phyloP scores from a whole-genome alignment of 139 green algal species.

The Chloropicon primus region DNA sequence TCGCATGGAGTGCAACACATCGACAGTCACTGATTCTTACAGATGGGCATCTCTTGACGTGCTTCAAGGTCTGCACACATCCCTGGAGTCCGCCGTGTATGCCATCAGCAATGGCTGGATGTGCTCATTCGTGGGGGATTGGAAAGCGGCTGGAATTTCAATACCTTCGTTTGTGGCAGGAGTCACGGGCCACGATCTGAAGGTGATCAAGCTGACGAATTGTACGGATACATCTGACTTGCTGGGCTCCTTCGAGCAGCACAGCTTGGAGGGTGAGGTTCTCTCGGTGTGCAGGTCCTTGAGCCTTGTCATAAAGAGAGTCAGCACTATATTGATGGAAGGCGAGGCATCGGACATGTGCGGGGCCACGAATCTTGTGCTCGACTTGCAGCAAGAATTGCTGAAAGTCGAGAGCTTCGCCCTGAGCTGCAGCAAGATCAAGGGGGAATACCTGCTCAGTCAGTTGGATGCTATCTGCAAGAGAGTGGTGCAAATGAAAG shows the following conservation, averaged over 20 bases:
- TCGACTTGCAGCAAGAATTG: background rate
- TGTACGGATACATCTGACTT: constrained; percentile 89
- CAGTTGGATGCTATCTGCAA: background rate
- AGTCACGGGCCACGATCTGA: constrained; percentile 40
- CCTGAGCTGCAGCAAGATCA: background rate
- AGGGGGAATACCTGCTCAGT: background rate
- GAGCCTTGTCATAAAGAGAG: background rate
- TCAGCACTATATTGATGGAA: background rate
- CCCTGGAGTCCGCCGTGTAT: constrained; percentile 51
- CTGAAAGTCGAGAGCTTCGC: background rate
- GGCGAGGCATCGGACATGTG: background rate
- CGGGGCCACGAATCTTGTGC: background rate
- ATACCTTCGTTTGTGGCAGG: background rate
- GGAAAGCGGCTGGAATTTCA: background rate
- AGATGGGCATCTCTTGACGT: constrained; percentile 29
- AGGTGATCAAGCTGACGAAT: constrained; percentile 66
- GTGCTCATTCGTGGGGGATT: constrained; percentile 48
- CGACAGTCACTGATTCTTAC: background rate
- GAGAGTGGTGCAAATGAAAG: background rate
- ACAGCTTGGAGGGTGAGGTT: constrained; percentile 18
- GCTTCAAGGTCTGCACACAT: constrained; percentile 36
- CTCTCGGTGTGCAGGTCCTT: background rate
- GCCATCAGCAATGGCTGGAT: constrained; percentile 45
- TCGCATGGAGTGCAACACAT: background rate
- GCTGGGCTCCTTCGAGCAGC: constrained; percentile 94